phyloP scores from a whole-genome alignment of 2,329 filamentous ascomycete genomes.

The Exophiala viscosa region DNA sequence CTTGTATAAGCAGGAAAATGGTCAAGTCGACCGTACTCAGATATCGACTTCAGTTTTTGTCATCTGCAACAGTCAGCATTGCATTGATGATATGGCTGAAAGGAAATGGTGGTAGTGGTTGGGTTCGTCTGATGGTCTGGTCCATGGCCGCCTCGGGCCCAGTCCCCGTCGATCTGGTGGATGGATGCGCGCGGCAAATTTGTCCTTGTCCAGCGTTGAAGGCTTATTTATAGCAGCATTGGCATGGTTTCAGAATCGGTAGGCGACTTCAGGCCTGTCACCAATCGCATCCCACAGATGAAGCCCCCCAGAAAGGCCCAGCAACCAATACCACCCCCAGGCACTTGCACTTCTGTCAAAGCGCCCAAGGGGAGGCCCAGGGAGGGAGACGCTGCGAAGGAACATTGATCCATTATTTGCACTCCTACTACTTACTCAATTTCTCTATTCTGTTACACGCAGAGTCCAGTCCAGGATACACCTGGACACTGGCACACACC shows the following conservation, averaged over 20 bases:
- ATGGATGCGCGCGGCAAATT: slow-evolving; percentile 23
- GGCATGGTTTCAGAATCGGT: slow-evolving; percentile 14
- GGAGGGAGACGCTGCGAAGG: not conserved
- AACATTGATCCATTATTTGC: too few species aligned
- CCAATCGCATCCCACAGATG: slow-evolving; percentile 12
- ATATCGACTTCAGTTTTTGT: too few species aligned
- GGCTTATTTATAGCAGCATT: slow-evolving; percentile 14
- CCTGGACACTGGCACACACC: too few species aligned
- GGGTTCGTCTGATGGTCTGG: not conserved
- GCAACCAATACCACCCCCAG: not conserved
- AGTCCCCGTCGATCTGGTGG: not conserved
- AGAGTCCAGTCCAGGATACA: too few species aligned
- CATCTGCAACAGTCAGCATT: too few species aligned
- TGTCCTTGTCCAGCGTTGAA: not conserved
- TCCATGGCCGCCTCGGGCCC: not conserved
- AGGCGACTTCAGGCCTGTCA: not conserved
- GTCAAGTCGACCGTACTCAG: too few species aligned
- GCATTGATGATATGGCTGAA: too few species aligned
- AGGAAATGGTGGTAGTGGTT: not conserved
- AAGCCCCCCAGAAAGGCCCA: slow-evolving; percentile 2
- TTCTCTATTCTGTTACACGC: too few species aligned
- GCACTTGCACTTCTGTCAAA: not conserved
- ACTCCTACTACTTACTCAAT: too few species aligned
- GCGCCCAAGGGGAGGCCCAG: not conserved
- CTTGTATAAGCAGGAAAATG: too few species aligned